Base-by-base conservation (phyloP, 768 basidiomycete species). In the Termitomyces sp. region DNA sequence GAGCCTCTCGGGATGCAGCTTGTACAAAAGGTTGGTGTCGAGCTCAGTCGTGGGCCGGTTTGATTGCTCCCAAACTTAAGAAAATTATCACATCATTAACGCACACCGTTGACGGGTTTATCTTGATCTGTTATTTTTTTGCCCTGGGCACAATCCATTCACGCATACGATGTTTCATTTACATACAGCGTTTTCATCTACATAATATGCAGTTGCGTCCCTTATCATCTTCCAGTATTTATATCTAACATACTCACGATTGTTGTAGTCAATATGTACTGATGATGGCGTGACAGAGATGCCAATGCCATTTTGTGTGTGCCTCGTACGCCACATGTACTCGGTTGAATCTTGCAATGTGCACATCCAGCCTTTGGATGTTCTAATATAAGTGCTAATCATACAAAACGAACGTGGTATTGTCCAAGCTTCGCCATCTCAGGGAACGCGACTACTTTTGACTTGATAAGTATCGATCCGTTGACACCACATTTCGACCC, bases 11-110 rank as follows among this genome's bases (percentile, higher is more conserved):
- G 90, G 8, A 77, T 79, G 65, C 70, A 76, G 45, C 73, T 88
- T 28, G 85, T 86, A 18, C 85, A 89, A 66, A 92, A 92, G 63
- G 71, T 90, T 33, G 90, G 87, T 6, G 71, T 82, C 41, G 89
- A 92, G 68, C 76, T 92, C 51, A 83, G 87, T 64, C 81, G 87
- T 43, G 89, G 89, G 0, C 88, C 89, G 55, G 49, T 59, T 59
- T 48, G 41, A 50, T 52, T 41, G 16, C 36, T 47, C 51, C 26
- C 52, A 50, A 18, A 38, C 1, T 28, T 8, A 18, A n/a, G 18
- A 40, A 40, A 24, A 10, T 11, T 2, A 24, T 38, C 9, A 1
- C 16, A 26, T 18, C 14, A 4, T 40, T 28, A 52, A 36, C 3
- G 6, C 32, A 49, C 22, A 14, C 20, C 32, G 48, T 16, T 13